Base-by-base conservation (phyloP, 192 early-diverging fungal genomes). In the Umbelopsis isabellina region DNA sequence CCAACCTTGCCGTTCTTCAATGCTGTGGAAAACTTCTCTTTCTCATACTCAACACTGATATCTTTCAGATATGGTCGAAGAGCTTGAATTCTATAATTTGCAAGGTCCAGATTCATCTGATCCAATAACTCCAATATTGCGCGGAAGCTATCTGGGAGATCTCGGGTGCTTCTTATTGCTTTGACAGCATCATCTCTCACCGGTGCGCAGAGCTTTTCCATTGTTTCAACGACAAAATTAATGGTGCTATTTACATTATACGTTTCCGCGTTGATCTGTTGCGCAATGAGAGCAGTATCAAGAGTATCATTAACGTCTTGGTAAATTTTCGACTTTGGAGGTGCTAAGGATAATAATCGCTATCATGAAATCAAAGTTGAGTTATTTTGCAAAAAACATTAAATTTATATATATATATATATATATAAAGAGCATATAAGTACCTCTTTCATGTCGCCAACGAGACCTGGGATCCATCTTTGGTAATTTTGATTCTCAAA, bases 81-180 rank as follows among this genome's bases (percentile, higher is more conserved):
- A 2, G 81, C 74, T 51, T 83, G 84, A 30, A 96, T 67, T 8
- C 87, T 72, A 76, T 87, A 94, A 77, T 96, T 96, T 30, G 88
- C 80, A n/a, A 95, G 71, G 71, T 96, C 94, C 50, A 93, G 73
- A 52, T 86, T 83, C 94, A 96, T 96, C 12, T 82, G 75, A 23
- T 96, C 92, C 35, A 94, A 71, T 0, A 91, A 47, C 22, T 82
- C 85, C 20, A 94, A 71, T 21, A 89, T 82, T 0, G 52, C 65
- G 25, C 71, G 70, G n/a, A 87, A 74, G 11, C 72, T 69, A 27
- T 86, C 80, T 27, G 89, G 80, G 6, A 82, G 75, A 21, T 84
- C 82, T 18, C 68, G 82, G 1, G 77, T 44, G 12, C 49, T 46
- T 0, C 44, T 61, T 18, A 75, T 51, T 13, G 20, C 53, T 44